Evolutionary conservation across 176 grass and related monocot genomes (phyloP), one percentile per base, ranked within the genome.

Genomic region (Hordeum marinum): DNA sequence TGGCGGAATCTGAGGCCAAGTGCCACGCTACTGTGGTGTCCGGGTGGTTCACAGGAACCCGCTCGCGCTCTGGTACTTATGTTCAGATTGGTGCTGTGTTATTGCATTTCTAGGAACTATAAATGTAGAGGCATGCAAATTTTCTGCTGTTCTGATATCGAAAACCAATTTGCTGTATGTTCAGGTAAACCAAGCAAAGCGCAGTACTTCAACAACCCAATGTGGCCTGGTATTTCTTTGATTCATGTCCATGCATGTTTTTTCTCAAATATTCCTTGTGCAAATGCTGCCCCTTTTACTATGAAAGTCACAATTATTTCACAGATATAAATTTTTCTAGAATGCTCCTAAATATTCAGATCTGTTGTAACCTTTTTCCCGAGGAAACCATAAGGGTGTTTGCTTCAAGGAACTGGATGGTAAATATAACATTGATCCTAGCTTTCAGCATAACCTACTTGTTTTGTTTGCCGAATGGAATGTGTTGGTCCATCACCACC

Each of bases 171-270:
- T 58, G 43, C 15, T 82, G 23, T 24, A 43, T 81, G 42, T 88
- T 41, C 87, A 98, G 95, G 83, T 63, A 93, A 93, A 87, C 82
- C 61, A 55, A 76, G 82, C 80, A 93, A 93, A 80, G 84, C 72
- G 25, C 79, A 91, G 82, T 98, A 93, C 75, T 98, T 90, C 89
- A 98, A 98, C 60, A 98, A 98, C 40, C 95, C 95, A 27, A 98
- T 95, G 95, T 98, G 95, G 92, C 92, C 95, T 75, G 95, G 92
- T 95, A 93, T 39, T 80, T 64, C 27, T 50, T 14, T 74, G 76
- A 52, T 85, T 74, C 27, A 21, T 82, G 11, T 11, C 34, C 11
- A 60, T 25, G 24, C 35, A 72, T 83, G 48, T 37, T 15, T 61
- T 75, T 63, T 59, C 3, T 37, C 35, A 25, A 37, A 69, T 23